These are phyloP conservation scores for Tolypocladium capitatum DNA, from an alignment of 2,329 filamentous ascomycete species.

Conservation along the genomic window DNA sequence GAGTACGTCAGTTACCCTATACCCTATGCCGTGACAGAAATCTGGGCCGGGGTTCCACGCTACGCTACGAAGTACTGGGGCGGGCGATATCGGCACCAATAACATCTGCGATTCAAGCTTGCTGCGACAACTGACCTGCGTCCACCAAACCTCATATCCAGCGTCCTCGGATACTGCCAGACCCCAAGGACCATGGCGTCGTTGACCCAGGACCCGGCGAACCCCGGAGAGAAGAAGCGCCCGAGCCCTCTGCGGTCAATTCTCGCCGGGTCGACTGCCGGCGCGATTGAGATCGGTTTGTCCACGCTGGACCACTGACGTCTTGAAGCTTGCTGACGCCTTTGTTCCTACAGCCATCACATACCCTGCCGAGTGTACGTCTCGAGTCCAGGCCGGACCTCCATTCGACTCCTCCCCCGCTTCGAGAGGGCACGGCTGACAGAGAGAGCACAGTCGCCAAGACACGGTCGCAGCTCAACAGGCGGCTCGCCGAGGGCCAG, in stretches of 20 bases:
- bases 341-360: conserved; percentile 49
- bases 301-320: neutral
- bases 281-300: conserved; percentile 83
- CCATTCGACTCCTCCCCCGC: neutral
- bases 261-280: conserved; percentile 83
- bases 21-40: too few relatives aligned
- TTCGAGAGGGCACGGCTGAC: conserved; percentile 5
- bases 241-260: conserved; percentile 81
- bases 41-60: too few relatives aligned
- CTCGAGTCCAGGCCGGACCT: neutral
- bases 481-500: conserved; percentile 62
- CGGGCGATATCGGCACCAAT: neutral
- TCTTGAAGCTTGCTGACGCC: conserved; percentile 11
- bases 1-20: too few relatives aligned
- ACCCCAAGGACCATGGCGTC: conserved; percentile 15
- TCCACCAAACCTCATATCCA: neutral
- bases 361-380: conserved; percentile 82
- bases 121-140: neutral
- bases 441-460: conserved; percentile 66
- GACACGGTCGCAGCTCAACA: conserved; percentile 87
- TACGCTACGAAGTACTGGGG: too few relatives aligned
- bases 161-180: neutral
- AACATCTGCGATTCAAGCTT: neutral
- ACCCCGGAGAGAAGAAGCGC: conserved; percentile 26
- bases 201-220: conserved; percentile 9